Base-by-base conservation (phyloP, 2,329 filamentous ascomycete species). In the Colletotrichum neosansevieriae region DNA sequence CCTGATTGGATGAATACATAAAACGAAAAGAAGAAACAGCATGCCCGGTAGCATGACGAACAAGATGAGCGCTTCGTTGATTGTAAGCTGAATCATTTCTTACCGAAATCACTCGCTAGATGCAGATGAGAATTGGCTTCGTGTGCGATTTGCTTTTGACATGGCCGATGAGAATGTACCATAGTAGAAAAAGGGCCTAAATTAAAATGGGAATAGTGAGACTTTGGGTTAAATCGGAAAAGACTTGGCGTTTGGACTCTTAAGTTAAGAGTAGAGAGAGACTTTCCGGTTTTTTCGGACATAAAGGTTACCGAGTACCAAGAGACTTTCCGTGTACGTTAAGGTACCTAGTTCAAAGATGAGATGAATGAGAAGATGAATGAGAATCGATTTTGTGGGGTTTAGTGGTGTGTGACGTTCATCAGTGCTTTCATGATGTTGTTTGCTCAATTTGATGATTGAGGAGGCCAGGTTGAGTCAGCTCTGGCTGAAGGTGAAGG, bases 1-100 rank as follows among this genome's bases (percentile, higher is more conserved):
- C 75, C 40, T 76, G 65, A 70, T 15, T 4, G 12, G 12, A 21
- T 17, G 2, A 0, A 6, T n/a, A 5, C 1, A 34, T 40, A 34
- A 24, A 24, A n/a, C 12, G 15, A 47, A 2, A 32, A n/a, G 6
- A 54, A 21, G 38, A 47, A 10, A 12, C 13, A 13, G 21, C 59
- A 45, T 51, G 57, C 42, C 57, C n/a, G 29, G 44, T 21, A 36
- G 57, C 57, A 59, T 24, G 15, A 9, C n/a, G 29, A 36, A 36
- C 11, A 4, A 38, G 36, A 38, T 42, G 10, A 57, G 19, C 53
- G 38, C 38, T 29, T 57, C 38, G 50, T 50, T 51, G 21, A 36
- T 38, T 45, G 36, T 24, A 45, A 56, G 47, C n/a, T 38, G 12
- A 53, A 24, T 24, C 2, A 29, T 36, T 15, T 12, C 6, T 24